phyloP scores from a whole-genome alignment of 441 rosid species.

The Pelargonium myrrhifolium region DNA sequence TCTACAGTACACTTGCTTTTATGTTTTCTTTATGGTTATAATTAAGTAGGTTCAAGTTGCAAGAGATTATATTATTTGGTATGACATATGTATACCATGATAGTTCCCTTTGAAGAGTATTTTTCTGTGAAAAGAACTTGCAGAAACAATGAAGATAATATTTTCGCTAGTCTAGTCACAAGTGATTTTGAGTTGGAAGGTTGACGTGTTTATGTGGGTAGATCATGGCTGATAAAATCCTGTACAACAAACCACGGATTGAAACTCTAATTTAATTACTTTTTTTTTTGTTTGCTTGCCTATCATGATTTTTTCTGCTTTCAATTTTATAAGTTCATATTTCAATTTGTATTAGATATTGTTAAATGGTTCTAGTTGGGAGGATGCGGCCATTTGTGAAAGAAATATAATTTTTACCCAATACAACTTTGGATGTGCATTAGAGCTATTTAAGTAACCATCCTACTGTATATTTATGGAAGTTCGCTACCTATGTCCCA shows the following conservation, averaged over 20 bases:
- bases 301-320: background rate
- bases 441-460: no score
- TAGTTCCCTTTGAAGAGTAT: slow-evolving; percentile 1
- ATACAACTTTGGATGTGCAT: no score
- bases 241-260: background rate
- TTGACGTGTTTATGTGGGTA: background rate
- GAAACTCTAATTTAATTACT: background rate
- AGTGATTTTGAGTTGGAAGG: background rate
- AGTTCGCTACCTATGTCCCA: no score
- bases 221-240: slow-evolving; percentile 1
- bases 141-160: slow-evolving; percentile 1
- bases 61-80: background rate
- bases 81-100: background rate
- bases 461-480: no score
- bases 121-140: background rate
- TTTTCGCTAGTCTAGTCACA: slow-evolving; percentile 1
- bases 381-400: no score
- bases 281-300: background rate
- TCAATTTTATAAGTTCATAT: background rate
- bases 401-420: no score
- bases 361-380: no score
- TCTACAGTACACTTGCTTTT: background rate
- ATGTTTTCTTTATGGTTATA: background rate
- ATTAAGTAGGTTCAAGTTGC: background rate
- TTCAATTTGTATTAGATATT: no score